These are phyloP conservation scores for Candida ovalis DNA, from an alignment of 805 yeast genomes.

Conservation along the genomic window DNA sequence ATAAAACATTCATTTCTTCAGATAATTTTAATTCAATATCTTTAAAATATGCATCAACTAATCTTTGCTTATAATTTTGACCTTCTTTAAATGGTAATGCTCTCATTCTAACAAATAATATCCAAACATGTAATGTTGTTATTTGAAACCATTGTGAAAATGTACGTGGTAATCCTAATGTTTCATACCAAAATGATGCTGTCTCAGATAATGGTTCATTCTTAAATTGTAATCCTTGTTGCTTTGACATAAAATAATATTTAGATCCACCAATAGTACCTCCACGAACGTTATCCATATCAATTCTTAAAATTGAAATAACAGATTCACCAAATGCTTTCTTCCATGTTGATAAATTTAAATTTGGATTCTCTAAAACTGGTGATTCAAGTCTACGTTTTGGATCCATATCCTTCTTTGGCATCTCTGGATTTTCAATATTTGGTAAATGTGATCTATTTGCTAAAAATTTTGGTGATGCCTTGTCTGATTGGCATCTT, in stretches of 20 bases:
- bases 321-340: constrained; percentile 62
- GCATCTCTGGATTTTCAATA: constrained; percentile 32
- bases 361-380: constrained; percentile 27
- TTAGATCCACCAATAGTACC: constrained; percentile 92
- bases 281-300: constrained; percentile 89
- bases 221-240: constrained; percentile 76
- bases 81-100: constrained; percentile 92
- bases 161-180: constrained; percentile 75
- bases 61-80: constrained; percentile 83
- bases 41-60: constrained; percentile 82
- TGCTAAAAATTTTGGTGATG: constrained; percentile 29
- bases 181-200: constrained; percentile 82
- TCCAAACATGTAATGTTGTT: constrained; percentile 88
- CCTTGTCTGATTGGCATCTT: constrained; percentile 9
- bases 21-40: constrained; percentile 86
- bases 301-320: constrained; percentile 61
- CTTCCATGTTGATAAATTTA: constrained; percentile 44
- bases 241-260: constrained; percentile 83
- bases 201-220: constrained; percentile 66
- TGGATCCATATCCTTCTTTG: constrained; percentile 33
- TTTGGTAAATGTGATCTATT: constrained; percentile 32
- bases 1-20: constrained; percentile 79
- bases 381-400: constrained; percentile 30
- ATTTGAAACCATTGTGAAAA: constrained; percentile 97
- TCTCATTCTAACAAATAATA: constrained; percentile 90